These are phyloP conservation scores for Claviceps spartinae DNA, from an alignment of 2,329 filamentous ascomycete genomes.

Conservation along the genomic window DNA sequence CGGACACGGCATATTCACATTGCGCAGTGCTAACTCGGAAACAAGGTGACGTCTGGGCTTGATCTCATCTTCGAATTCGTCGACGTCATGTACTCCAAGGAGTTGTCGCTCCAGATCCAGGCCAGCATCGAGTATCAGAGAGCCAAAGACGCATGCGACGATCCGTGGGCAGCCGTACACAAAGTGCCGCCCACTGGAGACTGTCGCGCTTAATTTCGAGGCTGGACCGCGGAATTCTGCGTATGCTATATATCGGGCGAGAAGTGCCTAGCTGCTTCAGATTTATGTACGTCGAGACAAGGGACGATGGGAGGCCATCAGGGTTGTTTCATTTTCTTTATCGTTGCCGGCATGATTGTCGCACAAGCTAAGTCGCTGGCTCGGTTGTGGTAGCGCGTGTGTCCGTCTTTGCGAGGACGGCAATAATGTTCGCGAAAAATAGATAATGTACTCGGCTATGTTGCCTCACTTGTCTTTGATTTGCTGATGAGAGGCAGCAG, in stretches of 20 bases:
- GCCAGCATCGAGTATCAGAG: conserved; percentile 7
- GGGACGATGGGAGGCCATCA: background rate
- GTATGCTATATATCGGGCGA: too few relatives aligned
- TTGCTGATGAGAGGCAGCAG: too few relatives aligned
- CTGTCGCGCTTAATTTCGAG: background rate
- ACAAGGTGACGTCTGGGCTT: conserved; percentile 7
- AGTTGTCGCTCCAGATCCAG: conserved; percentile 2
- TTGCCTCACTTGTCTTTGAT: too few relatives aligned
- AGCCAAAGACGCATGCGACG: conserved; percentile 9
- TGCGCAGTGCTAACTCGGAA: background rate
- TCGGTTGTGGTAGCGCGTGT: too few relatives aligned
- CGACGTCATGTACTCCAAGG: conserved; percentile 6
- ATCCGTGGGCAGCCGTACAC: conserved; percentile 8
- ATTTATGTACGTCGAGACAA: background rate
- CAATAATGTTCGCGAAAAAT: too few relatives aligned
- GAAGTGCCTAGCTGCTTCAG: background rate
- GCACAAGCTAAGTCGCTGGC: background rate
- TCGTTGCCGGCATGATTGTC: background rate
- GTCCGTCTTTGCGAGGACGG: too few relatives aligned
- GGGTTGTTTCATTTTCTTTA: background rate
- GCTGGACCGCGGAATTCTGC: background rate
- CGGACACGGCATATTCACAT: background rate
- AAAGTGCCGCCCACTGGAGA: conserved; percentile 6
- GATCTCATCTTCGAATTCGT: conserved; percentile 11
- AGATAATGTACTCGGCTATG: too few relatives aligned